These are phyloP conservation scores for Paecilomyces sp. DNA, from an alignment of 2,329 filamentous ascomycete species.

Conservation along the genomic window DNA sequence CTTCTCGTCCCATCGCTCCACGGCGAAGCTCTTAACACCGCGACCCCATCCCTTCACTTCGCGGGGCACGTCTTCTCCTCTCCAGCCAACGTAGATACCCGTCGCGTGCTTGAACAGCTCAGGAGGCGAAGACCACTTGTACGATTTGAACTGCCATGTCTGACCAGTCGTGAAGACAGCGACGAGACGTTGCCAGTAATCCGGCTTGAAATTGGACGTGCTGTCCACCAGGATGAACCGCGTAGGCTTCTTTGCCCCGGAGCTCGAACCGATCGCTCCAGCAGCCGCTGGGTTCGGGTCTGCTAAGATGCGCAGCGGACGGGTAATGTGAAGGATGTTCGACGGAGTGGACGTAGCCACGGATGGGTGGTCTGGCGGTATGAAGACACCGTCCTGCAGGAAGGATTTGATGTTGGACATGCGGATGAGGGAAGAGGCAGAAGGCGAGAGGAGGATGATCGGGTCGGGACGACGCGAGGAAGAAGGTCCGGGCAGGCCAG, in stretches of 20 bases:
- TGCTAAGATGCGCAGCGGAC: conserved; percentile 56
- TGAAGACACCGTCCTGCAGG: conserved; percentile 10
- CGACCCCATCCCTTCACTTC: conserved; percentile 79
- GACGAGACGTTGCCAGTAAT: conserved; percentile 94
- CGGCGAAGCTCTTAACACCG: conserved; percentile 66
- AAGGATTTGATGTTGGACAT: conserved; percentile 79
- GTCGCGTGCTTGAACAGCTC: conserved; percentile 86
- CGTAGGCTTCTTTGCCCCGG: conserved; percentile 53
- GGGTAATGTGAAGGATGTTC: conserved; percentile 80
- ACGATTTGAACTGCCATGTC: conserved; percentile 96
- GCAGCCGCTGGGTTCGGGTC: conserved; percentile 15
- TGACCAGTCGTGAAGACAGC: conserved; percentile 97
- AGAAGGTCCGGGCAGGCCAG: conserved; percentile 38
- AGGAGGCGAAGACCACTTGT: conserved; percentile 85
- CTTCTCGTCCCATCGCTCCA: conserved; percentile 73
- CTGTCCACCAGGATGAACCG: conserved; percentile 95
- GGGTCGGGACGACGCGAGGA: conserved; percentile 57
- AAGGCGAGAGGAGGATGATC: conserved; percentile 95
- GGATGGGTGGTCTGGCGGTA: conserved; percentile 26
- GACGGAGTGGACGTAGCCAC: conserved; percentile 57
- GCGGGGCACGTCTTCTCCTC: conserved; percentile 71
- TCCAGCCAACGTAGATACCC: conserved; percentile 87
- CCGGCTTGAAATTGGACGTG: conserved; percentile 90
- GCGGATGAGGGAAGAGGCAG: conserved; percentile 86
- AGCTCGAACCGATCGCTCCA: conserved; percentile 49